Percentiles rank a stretch among this genome's conserved stretches.
Conservation (phyloP, 805 yeast genomes). For the Hanseniaspora clermontiae region DNA sequence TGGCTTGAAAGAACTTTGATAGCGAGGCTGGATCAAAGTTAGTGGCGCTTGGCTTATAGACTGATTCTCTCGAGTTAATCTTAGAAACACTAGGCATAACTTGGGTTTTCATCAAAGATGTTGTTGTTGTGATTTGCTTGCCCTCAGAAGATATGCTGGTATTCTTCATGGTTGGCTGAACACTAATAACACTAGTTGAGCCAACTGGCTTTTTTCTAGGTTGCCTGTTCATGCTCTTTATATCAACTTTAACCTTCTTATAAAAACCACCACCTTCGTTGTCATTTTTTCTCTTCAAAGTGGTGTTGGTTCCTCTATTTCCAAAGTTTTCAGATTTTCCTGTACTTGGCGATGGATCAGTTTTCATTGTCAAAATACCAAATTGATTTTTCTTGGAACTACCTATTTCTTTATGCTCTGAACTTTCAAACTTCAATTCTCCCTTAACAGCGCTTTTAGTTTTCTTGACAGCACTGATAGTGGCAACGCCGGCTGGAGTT, state of each 20-base stretch:
- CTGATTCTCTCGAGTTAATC: neutral
- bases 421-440: constrained; percentile 1
- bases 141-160: constrained; percentile 7
- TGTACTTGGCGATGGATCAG: neutral
- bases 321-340: neutral
- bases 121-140: constrained; percentile 7
- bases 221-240: neutral
- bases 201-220: neutral
- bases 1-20: constrained; percentile 29
- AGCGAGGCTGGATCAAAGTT: constrained; percentile 28
- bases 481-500: neutral
- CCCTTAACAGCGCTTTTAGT: neutral
- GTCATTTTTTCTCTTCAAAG: neutral
- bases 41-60: neutral
- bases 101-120: neutral
- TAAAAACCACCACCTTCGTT: neutral
- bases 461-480: neutral
- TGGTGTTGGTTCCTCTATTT: neutral
- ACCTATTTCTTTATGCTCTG: constrained; percentile 3
- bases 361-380: constrained; percentile 1
- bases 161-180: constrained; percentile 11
- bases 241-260: constrained; percentile 4
- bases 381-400: neutral
- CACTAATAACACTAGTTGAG: constrained; percentile 6
- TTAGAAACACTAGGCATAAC: neutral